Percentiles rank a stretch among this genome's conserved stretches.
These are phyloP conservation scores for Beta lomatogona DNA, from an alignment of 179 eudicot genomes.

Conservation along the genomic window DNA sequence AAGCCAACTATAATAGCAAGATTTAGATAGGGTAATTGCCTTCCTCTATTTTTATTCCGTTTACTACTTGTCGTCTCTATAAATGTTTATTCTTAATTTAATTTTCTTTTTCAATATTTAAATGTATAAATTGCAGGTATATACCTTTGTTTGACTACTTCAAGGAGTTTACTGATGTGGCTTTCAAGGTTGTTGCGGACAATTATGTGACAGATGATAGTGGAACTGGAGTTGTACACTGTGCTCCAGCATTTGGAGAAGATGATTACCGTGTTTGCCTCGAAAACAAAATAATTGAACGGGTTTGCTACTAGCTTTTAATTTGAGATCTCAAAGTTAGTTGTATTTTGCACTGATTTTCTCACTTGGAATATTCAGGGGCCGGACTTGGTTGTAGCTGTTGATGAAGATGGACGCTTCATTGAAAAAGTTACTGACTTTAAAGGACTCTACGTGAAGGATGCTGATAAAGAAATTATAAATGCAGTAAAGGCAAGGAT, in stretches of 20 bases:
- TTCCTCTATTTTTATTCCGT: neutral
- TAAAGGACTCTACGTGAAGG: slow-evolving; percentile 79
- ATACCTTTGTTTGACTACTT: slow-evolving; percentile 88
- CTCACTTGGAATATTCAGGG: slow-evolving; percentile 51
- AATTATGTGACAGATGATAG: slow-evolving; percentile 95
- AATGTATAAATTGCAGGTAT: slow-evolving; percentile 55
- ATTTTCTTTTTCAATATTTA: neutral
- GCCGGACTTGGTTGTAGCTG: slow-evolving; percentile 79
- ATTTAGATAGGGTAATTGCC: neutral
- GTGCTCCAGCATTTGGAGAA: slow-evolving; percentile 99
- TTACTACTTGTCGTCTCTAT: neutral
- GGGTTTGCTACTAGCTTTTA: slow-evolving; percentile 39
- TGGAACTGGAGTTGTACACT: slow-evolving; percentile 94
- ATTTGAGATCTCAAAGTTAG: slow-evolving; percentile 6
- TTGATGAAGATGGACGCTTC: slow-evolving; percentile 97
- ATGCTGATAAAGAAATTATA: slow-evolving; percentile 90
- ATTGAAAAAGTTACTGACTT: slow-evolving; percentile 70
- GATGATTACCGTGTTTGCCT: slow-evolving; percentile 97
- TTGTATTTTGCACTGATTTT: slow-evolving; percentile 13
- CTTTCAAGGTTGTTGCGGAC: slow-evolving; percentile 90
- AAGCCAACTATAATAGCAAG: too few relatives aligned
- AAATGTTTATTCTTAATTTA: neutral
- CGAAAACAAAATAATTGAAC: slow-evolving; percentile 65
- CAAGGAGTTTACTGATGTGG: slow-evolving; percentile 74
- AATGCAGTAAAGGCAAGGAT: slow-evolving; percentile 72